Evolutionary conservation across 768 basidiomycete genomes (phyloP).

Genomic region (Podaxis sp.): DNA sequence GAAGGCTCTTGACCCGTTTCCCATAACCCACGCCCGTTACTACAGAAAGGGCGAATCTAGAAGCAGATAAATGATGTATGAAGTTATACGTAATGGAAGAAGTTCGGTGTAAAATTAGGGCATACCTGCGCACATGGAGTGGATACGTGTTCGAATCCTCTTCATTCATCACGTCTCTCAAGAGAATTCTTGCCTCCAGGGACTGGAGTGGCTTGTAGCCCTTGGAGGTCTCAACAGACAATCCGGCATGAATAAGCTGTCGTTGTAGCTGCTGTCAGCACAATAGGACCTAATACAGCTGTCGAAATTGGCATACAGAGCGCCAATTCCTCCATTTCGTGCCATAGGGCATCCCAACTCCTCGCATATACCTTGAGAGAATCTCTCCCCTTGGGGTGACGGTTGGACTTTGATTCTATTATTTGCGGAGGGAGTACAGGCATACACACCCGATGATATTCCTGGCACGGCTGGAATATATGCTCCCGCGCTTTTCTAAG

Average conservation of each 20-base stretch:
- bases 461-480: conserved; percentile 31
- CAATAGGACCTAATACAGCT: background rate
- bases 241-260: conserved; percentile 25
- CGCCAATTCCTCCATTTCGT: conserved; percentile 30
- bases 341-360: conserved; percentile 29
- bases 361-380: conserved; percentile 28
- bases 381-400: conserved; percentile 21
- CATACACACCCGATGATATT: conserved; percentile 23
- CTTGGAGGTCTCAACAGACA: conserved; percentile 22
- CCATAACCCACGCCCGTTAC: conserved; percentile 24
- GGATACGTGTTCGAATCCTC: conserved; percentile 13
- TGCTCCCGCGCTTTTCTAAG: conserved; percentile 28
- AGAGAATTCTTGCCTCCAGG: conserved; percentile 20
- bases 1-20: conserved; percentile 20
- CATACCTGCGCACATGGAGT: conserved; percentile 20
- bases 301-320: conserved; percentile 21
- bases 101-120: conserved; percentile 8
- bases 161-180: conserved; percentile 20
- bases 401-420: background rate
- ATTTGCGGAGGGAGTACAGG: background rate
- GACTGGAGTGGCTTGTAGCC: conserved; percentile 23
- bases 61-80: background rate
- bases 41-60: conserved; percentile 23
- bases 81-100: background rate
- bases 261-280: background rate